Percentiles rank a stretch among this genome's conserved stretches.
Evolutionary conservation across 331 rosid genomes (phyloP).

Genomic region (Acacia pycnantha): DNA sequence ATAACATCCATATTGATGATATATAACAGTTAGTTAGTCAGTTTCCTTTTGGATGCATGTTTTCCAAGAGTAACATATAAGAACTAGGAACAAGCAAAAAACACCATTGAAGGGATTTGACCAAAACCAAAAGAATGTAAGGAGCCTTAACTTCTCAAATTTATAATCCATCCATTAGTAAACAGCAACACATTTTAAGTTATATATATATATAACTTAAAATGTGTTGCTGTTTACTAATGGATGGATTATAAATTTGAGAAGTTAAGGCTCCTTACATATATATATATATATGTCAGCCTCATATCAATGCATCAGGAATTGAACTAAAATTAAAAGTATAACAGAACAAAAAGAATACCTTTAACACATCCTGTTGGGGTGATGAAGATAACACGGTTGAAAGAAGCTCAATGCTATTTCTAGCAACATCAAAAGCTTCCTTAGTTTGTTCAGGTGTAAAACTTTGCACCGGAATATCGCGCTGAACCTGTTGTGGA

Average conservation of each 20-base stretch:
- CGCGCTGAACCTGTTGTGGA: slow-evolving; percentile 42
- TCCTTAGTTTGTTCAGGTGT: slow-evolving; percentile 67
- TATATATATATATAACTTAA: too few species aligned
- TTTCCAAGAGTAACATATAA: too few species aligned
- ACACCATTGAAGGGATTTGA: background rate
- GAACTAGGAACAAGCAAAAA: background rate
- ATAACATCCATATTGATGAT: background rate
- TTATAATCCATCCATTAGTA: background rate
- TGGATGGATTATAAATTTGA: too few species aligned
- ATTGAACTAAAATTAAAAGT: background rate
- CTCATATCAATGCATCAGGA: background rate
- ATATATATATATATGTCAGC: too few species aligned
- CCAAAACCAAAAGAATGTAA: background rate
- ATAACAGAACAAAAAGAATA: slow-evolving; percentile 25
- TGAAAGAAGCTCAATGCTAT: slow-evolving; percentile 70
- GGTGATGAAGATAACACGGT: slow-evolving; percentile 73
- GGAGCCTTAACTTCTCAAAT: background rate
- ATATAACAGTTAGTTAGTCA: background rate
- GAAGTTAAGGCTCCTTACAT: too few species aligned
- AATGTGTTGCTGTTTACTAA: background rate
- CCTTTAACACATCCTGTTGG: slow-evolving; percentile 62
- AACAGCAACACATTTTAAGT: background rate
- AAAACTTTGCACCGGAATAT: slow-evolving; percentile 43
- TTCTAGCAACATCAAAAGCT: slow-evolving; percentile 84
- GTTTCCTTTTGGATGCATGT: background rate